Base-by-base conservation (phyloP, 1,284 basidiomycete species). In the Sparassis latifolia region DNA sequence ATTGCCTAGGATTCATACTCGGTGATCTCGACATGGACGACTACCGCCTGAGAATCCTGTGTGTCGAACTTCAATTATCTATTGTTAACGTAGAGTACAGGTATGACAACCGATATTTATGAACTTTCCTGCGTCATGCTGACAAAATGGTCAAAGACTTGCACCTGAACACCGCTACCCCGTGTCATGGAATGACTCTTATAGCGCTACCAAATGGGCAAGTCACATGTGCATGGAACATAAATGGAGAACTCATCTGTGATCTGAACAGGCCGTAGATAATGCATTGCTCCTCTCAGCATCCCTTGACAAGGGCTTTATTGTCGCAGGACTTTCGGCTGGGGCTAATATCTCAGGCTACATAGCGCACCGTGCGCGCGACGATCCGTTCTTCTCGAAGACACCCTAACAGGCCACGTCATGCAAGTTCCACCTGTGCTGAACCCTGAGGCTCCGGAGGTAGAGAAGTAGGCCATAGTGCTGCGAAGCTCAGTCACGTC, bases 161-260 rank as follows among this genome's bases (percentile, higher is more conserved):
- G 52, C 52, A 4, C 61, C 59, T 5, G 56, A 59, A 10, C 41
- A 61, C 37, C 54, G 54, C 2, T 61, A 56, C 42, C 56, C 57
- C 5, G 55, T 47, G 2, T 42, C 30, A 1, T 9, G 48, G 38
- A 42, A 60, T n/a, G 62, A 62, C 43, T 49, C 50, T 42, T 57
- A 47, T 42, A 47, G 48, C 2, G 56, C 58, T 3, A 30, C 61
- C 10, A 60, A 60, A 60, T 60, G 61, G 61, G 60, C 57, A 48
- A 20, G 20, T 20, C 20, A 20, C 20, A 20, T 20, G 20, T 20
- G 20, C 20, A 20, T 20, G 20, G 20, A 20, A 20, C 20, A 20
- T 20, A 20, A 20, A 20, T 20, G 20, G 20, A 20, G 20, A 20
- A 20, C 20, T 20, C 20, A 20, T 20, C 20, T 20, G 20, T 20